Conservation (phyloP, 2,329 filamentous ascomycete genomes). For the Ophidiomyces ophidiicola region DNA sequence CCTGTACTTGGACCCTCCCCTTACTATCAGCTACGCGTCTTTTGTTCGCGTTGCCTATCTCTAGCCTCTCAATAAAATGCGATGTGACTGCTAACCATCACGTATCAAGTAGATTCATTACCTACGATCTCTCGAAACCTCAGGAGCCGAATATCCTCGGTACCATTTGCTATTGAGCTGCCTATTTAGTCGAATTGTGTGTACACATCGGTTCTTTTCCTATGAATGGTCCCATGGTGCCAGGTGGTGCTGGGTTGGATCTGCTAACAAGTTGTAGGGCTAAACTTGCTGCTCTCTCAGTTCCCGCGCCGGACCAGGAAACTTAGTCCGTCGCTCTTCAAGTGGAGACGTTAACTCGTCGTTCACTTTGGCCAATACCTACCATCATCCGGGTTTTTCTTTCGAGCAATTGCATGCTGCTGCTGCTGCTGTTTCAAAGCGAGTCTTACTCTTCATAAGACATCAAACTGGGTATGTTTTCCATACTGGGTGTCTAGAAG, state of each 20-base stretch:
- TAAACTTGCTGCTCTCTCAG: conserved; percentile 4
- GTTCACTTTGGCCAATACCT: conserved; percentile 21
- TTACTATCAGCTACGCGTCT: too few relatives aligned
- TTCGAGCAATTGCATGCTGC: conserved; percentile 5
- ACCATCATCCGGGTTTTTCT: conserved; percentile 24
- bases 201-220: neutral
- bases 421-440: too few relatives aligned
- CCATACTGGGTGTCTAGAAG: neutral
- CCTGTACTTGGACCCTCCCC: too few relatives aligned
- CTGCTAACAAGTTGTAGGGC: conserved; percentile 6
- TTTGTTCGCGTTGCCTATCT: too few relatives aligned
- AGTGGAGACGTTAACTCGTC: conserved; percentile 16
- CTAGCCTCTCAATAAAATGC: too few relatives aligned
- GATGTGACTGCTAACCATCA: neutral
- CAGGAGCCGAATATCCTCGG: conserved; percentile 3
- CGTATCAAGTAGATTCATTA: conserved; percentile 3
- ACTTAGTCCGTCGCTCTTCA: conserved; percentile 1
- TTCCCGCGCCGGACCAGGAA: neutral
- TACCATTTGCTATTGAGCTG: neutral
- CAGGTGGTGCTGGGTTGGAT: neutral
- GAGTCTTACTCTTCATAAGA: conserved; percentile 16
- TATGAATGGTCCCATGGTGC: neutral
- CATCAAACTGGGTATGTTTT: conserved; percentile 33
- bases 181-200: conserved; percentile 6
- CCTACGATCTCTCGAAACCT: neutral